A percentile compares a stretch with the other conserved stretches of the same genome.
Conservation (phyloP, 2,329 filamentous ascomycete genomes). For the Fusarium dimerum region DNA sequence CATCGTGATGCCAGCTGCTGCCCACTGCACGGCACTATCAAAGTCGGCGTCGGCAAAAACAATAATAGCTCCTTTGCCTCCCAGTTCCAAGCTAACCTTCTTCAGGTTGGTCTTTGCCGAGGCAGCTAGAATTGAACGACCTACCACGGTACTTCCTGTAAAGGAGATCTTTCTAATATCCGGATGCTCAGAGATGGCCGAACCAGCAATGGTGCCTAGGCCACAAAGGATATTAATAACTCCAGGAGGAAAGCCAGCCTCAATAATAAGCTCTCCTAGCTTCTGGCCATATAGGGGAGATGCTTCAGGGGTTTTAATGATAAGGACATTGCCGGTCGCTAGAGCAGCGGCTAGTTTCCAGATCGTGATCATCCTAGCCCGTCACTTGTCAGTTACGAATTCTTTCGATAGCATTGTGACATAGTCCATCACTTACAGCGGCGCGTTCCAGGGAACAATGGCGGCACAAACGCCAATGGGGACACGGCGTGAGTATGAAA, state of each 20-base stretch:
- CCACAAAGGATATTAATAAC: conserved; percentile 74
- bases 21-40: conserved; percentile 59
- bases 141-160: conserved; percentile 69
- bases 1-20: conserved; percentile 42
- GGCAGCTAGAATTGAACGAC: conserved; percentile 67
- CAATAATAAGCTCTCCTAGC: conserved; percentile 62
- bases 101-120: conserved; percentile 58
- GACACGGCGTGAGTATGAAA: conserved; percentile 48
- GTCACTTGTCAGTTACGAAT: too few relatives aligned
- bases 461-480: conserved; percentile 69
- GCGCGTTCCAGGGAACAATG: conserved; percentile 77
- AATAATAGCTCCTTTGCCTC: conserved; percentile 60
- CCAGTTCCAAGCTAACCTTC: conserved; percentile 60
- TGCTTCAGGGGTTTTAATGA: conserved; percentile 65
- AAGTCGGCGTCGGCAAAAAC: conserved; percentile 62
- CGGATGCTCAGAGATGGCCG: conserved; percentile 64
- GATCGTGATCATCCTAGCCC: conserved; percentile 16
- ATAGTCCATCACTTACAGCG: conserved; percentile 44
- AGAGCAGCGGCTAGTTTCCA: conserved; percentile 66
- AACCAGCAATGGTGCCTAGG: conserved; percentile 64
- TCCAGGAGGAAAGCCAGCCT: conserved; percentile 73
- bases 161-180: conserved; percentile 74
- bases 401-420: too few relatives aligned
- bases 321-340: conserved; percentile 60
- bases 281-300: conserved; percentile 62